Percentiles rank a stretch among this genome's conserved stretches.
phyloP scores from a whole-genome alignment of 257 asterid species.

The Salvia splendens region DNA sequence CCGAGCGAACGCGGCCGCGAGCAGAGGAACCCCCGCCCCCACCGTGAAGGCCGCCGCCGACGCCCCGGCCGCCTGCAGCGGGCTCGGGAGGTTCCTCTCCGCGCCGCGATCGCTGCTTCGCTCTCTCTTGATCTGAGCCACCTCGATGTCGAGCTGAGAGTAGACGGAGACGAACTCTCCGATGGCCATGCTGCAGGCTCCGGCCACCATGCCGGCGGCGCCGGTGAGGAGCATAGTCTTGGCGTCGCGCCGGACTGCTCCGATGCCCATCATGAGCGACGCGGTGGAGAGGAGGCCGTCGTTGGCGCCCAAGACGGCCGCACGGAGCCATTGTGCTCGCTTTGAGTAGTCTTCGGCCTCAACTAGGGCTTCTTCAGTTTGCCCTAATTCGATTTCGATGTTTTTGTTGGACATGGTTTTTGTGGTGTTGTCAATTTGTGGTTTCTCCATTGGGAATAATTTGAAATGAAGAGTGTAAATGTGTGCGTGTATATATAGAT shows the following conservation, averaged over 20 bases:
- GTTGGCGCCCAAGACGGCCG: constrained; percentile 71
- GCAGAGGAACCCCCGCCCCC: constrained; percentile 65
- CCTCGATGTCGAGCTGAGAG: constrained; percentile 62
- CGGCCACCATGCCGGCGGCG: constrained; percentile 58
- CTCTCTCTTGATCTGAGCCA: constrained; percentile 55
- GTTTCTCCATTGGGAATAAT: constrained; percentile 31
- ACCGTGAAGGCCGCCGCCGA: constrained; percentile 62
- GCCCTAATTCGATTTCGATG: constrained; percentile 38
- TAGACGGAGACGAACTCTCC: constrained; percentile 74
- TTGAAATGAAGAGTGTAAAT: neutral
- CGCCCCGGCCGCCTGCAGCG: constrained; percentile 55
- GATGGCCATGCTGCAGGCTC: constrained; percentile 84
- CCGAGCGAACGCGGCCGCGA: constrained; percentile 51
- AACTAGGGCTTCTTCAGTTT: constrained; percentile 13
- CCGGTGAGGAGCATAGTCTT: constrained; percentile 70
- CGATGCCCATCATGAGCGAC: constrained; percentile 70
- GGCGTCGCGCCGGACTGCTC: constrained; percentile 54
- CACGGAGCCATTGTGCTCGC: constrained; percentile 77
- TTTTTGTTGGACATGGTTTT: constrained; percentile 22
- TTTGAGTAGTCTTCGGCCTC: constrained; percentile 46
- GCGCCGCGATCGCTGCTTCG: neutral
- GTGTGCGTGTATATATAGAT: neutral
- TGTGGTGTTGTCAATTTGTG: constrained; percentile 13
- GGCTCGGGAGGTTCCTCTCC: constrained; percentile 46
- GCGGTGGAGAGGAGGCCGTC: constrained; percentile 73